These are phyloP conservation scores for Acephala macrosclerotiorum DNA, from an alignment of 2,329 filamentous ascomycete species.

Conservation along the genomic window DNA sequence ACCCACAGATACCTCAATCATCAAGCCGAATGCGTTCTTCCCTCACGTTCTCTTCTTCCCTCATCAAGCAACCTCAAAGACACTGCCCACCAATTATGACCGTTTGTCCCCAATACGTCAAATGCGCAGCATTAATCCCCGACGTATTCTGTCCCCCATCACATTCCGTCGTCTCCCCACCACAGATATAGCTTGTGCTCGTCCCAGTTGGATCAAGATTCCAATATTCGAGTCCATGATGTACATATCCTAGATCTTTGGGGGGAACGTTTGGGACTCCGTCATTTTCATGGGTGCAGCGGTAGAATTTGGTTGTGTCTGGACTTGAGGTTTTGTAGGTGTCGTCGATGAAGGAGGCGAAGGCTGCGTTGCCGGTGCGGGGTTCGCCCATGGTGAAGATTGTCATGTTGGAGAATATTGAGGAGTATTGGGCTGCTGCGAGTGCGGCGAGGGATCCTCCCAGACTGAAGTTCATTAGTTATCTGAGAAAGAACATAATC, in stretches of 20 bases:
- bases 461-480: slow-evolving; percentile 10
- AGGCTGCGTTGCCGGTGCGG: slow-evolving; percentile 18
- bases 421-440: slow-evolving; percentile 19
- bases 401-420: slow-evolving; percentile 14
- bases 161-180: slow-evolving; percentile 18
- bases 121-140: slow-evolving; percentile 19
- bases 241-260: slow-evolving; percentile 9
- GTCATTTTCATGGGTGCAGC: slow-evolving; percentile 19
- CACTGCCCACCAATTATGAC: background rate
- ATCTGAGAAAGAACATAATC: background rate
- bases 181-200: slow-evolving; percentile 16
- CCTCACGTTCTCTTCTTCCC: too few relatives aligned
- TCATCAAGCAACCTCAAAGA: background rate
- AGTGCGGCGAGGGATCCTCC: slow-evolving; percentile 19
- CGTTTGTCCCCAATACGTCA: background rate
- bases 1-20: background rate
- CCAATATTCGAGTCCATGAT: slow-evolving; percentile 23
- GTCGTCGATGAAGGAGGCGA: slow-evolving; percentile 16
- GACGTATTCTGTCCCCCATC: slow-evolving; percentile 2
- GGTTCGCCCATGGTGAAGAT: slow-evolving; percentile 20
- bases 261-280: slow-evolving; percentile 9
- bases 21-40: too few relatives aligned
- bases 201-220: slow-evolving; percentile 18
- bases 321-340: slow-evolving; percentile 12
- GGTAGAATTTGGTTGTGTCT: slow-evolving; percentile 16